Evolutionary conservation across 2,329 filamentous ascomycete genomes (phyloP), one percentile per base, ranked within the genome.

Genomic region (Diaporthe sp.): DNA sequence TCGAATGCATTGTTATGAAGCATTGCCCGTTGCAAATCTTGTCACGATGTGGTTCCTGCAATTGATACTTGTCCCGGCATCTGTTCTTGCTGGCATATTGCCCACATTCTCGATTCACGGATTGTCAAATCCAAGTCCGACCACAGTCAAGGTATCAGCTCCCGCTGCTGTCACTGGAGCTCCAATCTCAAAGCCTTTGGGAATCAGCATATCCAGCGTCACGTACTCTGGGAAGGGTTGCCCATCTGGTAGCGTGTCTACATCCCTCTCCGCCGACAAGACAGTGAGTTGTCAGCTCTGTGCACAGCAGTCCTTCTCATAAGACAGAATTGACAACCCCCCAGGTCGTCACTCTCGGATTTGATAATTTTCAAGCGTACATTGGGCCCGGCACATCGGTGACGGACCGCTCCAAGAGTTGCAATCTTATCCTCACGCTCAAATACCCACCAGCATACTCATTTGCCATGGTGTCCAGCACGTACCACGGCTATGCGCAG

Each of bases 361-460:
- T 78, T 49, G 74, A 78, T 53, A 49, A 74, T 19, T 78, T 77
- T 61, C 75, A 78, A 70, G 75, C 74, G 2, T 77, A 65, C 37
- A 65, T 76, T 42, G 77, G 77, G 13, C 75, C 65, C 1, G 71
- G 74, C 42, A 65, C 57, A 4, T 22, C 44, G 4, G 44, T 28
- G 12, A 49, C 76, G 3, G 67, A 77, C 68, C 68, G 58, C 78
- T 83, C 82, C 37, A 77, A 76, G 70, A 72, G 61, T 37, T 77
- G 75, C 71, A 68, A 74, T 4, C 73, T 78, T 67, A 62, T 57
- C n/a, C 44, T 78, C 22, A 75, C 74, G 31, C 65, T 78, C 44
- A 57, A 72, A 34, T 77, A 77, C 49, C 77, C 77, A 19, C 42
- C 69, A 22, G 75, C 73, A 1, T 77, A 77, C 53, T 71, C 75